Evolutionary conservation across 2,329 filamentous ascomycete species (phyloP), one percentile per base, ranked within the genome.

Genomic region (Cordyceps sp.): DNA sequence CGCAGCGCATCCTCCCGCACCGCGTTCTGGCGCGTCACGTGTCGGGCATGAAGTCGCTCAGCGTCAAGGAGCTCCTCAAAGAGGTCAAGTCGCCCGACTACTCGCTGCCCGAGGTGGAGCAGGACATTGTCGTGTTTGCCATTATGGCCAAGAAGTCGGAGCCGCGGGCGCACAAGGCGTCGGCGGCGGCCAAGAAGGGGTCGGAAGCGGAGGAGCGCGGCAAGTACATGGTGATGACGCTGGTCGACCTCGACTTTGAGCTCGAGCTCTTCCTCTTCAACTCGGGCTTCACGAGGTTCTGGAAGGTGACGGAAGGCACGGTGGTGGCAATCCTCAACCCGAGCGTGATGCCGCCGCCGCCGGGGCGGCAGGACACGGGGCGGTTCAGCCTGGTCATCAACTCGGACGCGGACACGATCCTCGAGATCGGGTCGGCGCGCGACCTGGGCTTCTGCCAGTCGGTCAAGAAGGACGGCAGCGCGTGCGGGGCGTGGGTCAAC

Each of bases 321-420:
- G 69, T 96, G 2, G 64, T 98, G 34, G 90, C 88, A 5, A 81
- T 98, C 18, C 64, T 98, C 20, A 98, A 98, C 47, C 90, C 90
- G 1, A 74, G 65, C 14, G 78, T 96, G 43, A 82, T 98, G 74
- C 84, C 88, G 4, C 88, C 88, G 0, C 79, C 80, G 0, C 73
- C 73, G 2, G 71, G 76, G 15, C 75, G 74, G 37, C 64, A 73
- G 13, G 81, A 86, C 39, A 88, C 80, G 0, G 85, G 85, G 18
- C 73, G 74, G 21, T 98, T 96, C 56, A 83, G 77, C 31, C 63
- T 98, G 5, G 80, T 84, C 12, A 69, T 98, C 39, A 81, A 79
- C 37, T 88, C 80, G 29, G 84, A 82, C 23, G 80, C 79, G 22
- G 90, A 98, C 47, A 88, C 78, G 0, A 73, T 98, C 23, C 69